phyloP scores from a whole-genome alignment of 2,329 filamentous ascomycete genomes.

The Ascomycota sp. region DNA sequence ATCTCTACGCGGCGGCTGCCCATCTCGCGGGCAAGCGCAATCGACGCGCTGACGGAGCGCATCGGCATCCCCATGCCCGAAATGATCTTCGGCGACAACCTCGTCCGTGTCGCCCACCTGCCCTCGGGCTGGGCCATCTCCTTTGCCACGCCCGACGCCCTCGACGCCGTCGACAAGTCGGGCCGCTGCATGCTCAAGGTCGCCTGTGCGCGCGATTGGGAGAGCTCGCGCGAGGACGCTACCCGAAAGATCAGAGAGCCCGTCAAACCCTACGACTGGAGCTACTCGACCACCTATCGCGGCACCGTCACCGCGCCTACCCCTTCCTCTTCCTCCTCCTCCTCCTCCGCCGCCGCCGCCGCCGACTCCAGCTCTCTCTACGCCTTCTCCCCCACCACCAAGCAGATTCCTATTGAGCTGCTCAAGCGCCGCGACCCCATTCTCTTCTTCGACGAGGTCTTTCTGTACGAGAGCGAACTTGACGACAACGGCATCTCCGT shows the following conservation, averaged over 20 bases:
- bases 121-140: slow-evolving; percentile 53
- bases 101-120: slow-evolving; percentile 51
- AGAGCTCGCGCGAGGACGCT: slow-evolving; percentile 42
- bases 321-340: background rate
- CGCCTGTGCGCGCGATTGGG: slow-evolving; percentile 77
- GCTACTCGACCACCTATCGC: slow-evolving; percentile 72
- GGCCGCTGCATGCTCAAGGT: slow-evolving; percentile 79
- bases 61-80: slow-evolving; percentile 79
- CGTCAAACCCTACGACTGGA: slow-evolving; percentile 95
- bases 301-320: slow-evolving; percentile 35
- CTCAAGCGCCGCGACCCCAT: slow-evolving; percentile 81
- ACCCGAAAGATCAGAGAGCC: slow-evolving; percentile 79
- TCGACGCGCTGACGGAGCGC: slow-evolving; percentile 58
- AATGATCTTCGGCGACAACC: slow-evolving; percentile 98
- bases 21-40: slow-evolving; percentile 77
- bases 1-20: slow-evolving; percentile 75
- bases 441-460: slow-evolving; percentile 85
- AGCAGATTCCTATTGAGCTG: slow-evolving; percentile 59
- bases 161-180: slow-evolving; percentile 86
- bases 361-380: background rate
- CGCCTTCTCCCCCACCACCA: slow-evolving; percentile 10
- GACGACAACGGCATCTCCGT: slow-evolving; percentile 92
- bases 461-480: slow-evolving; percentile 90
- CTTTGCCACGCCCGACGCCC: slow-evolving; percentile 70
- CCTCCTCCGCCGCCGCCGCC: slow-evolving; percentile 9